Evolutionary conservation across 2,329 filamentous ascomycete genomes (phyloP), one percentile per base, ranked within the genome.

Genomic region (Ceratocystis albifundus): DNA sequence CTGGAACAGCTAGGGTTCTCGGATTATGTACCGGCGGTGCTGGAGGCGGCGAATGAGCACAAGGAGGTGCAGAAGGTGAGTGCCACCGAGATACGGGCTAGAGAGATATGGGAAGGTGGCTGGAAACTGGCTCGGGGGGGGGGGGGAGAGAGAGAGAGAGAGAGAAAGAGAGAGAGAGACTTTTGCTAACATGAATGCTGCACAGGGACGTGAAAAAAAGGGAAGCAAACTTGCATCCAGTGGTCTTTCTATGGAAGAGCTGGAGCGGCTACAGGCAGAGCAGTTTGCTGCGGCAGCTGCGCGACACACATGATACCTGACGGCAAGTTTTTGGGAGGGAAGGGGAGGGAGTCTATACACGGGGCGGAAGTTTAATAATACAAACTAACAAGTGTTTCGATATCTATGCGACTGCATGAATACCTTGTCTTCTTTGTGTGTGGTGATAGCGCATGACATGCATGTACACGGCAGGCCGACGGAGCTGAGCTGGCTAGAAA

Each of bases 201-300:
- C 1, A 68, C 73, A 96, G 90, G 90, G 88, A 36, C 88, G 93
- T 61, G 94, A 99, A 78, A 96, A 96, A 81, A 96, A 96, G 77
- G 88, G 92, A 70, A 96, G 92, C 76, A 97, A 97, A 78, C 91
- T 97, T 73, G 93, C 96, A 72, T 88, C 94, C 74, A 96, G 91
- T 74, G 93, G 93, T 65, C 82, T 97, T 78, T 89, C 89, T 0
- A 86, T 96, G 74, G 94, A 96, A 71, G 89, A 99, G 75, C 81
- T 99, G 62, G 84, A 94, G 67, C 83, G 87, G 62, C 84, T 96
- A 72, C 94, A 99, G 74, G 88, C 94, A 75, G 91, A 96, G 75
- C 84, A 96, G 71, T 97, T 99, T 76, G 87, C 88, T 55, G 87
- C 85, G 67, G 92, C 91, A 22, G 69, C 69, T n/a, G 69, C 69